A percentile compares a stretch with the other conserved stretches of the same genome.
phyloP scores from a whole-genome alignment of 2,329 filamentous ascomycete species.

The Colletotrichum neosansevieriae region DNA sequence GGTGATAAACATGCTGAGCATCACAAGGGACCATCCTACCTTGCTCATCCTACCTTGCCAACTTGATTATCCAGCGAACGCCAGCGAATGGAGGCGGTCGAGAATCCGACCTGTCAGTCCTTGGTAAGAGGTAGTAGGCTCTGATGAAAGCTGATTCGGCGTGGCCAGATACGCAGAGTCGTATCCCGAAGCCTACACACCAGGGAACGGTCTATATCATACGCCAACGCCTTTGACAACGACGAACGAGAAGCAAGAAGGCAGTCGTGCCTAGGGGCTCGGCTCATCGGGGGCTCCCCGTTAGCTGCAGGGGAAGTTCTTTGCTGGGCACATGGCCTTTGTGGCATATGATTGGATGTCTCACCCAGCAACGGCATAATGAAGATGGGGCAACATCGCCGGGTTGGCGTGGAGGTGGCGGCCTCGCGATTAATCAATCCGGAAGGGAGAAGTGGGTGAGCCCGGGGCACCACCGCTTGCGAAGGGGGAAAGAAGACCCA shows the following conservation, averaged over 20 bases:
- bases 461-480: conserved; percentile 11
- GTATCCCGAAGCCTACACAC: not conserved
- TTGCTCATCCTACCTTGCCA: not conserved
- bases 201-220: conserved; percentile 1
- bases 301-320: conserved; percentile 2
- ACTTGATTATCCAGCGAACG: not conserved
- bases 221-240: not conserved
- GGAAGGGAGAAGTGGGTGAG: conserved; percentile 12
- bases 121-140: not conserved
- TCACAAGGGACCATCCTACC: conserved; percentile 13
- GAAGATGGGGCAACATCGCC: not conserved
- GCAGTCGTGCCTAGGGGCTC: not conserved
- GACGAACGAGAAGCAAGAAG: conserved; percentile 17
- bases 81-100: not conserved
- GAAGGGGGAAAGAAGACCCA: conserved; percentile 1
- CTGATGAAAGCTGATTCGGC: conserved; percentile 25
- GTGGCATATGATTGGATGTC: conserved; percentile 32
- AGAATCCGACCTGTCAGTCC: conserved; percentile 12
- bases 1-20: not conserved
- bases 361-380: conserved; percentile 15
- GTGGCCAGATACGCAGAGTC: conserved; percentile 3
- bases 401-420: conserved; percentile 9
- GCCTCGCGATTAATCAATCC: conserved; percentile 8
- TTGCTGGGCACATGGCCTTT: conserved; percentile 23
- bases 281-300: conserved; percentile 3